A percentile compares a stretch with the other conserved stretches of the same genome.
These are phyloP conservation scores for Macadamia integrifolia DNA, from an alignment of 164 flowering plant species.

Conservation along the genomic window DNA sequence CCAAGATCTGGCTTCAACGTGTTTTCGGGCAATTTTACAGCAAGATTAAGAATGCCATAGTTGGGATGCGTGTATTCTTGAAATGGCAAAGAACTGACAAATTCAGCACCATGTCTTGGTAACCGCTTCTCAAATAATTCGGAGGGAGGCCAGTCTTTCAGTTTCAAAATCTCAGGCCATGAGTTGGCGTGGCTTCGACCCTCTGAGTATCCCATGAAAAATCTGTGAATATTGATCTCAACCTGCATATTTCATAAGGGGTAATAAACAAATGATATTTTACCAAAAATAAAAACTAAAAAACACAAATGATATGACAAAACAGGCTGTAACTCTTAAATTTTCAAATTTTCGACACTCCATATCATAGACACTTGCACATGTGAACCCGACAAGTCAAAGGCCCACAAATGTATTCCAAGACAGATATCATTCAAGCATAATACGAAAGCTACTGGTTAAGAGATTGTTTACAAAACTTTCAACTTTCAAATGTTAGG, in stretches of 20 bases:
- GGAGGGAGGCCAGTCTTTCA: conserved; percentile 75
- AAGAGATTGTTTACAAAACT: no score
- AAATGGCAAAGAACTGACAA: conserved; percentile 49
- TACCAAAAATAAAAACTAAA: no score
- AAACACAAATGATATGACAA: no score
- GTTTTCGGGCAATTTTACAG: conserved; percentile 36
- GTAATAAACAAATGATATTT: not conserved
- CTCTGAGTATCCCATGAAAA: conserved; percentile 46
- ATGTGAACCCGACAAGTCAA: no score
- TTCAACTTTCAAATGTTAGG: no score
- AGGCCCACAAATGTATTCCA: no score
- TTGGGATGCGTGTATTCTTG: conserved; percentile 58
- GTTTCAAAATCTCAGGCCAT: conserved; percentile 56
- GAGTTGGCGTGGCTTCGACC: conserved; percentile 14
- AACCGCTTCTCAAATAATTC: conserved; percentile 37
- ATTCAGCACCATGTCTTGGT: conserved; percentile 57
- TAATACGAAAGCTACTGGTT: no score
- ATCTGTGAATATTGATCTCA: conserved; percentile 38
- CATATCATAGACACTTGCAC: no score
- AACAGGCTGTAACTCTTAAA: no score
- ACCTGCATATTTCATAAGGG: conserved; percentile 26
- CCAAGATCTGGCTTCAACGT: conserved; percentile 61
- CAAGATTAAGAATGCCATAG: conserved; percentile 45
- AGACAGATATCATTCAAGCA: no score
- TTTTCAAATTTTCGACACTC: no score